Evolutionary conservation across 495 filamentous ascomycete genomes (phyloP).

Genomic region (Tuber umbilicatum): DNA sequence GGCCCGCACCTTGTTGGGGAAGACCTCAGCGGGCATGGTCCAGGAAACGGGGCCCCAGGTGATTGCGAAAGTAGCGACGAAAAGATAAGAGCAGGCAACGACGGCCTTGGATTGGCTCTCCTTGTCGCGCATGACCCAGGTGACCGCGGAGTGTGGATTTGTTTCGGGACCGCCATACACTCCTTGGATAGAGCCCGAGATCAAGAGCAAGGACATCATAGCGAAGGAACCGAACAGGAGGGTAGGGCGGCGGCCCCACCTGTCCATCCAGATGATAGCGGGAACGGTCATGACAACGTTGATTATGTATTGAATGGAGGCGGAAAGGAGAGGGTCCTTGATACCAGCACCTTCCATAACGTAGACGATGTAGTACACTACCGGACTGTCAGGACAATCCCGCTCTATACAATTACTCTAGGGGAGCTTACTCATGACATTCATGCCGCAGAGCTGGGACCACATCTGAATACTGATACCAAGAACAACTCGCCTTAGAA

Average conservation of each 20-base stretch:
- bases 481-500: slow-evolving; percentile 61
- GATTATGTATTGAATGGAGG: slow-evolving; percentile 72
- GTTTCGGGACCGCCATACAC: slow-evolving; percentile 53
- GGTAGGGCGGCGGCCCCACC: slow-evolving; percentile 50
- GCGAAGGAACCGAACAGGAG: slow-evolving; percentile 50
- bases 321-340: slow-evolving; percentile 58
- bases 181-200: slow-evolving; percentile 53
- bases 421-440: slow-evolving; percentile 55
- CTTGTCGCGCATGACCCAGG: slow-evolving; percentile 54
- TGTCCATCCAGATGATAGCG: slow-evolving; percentile 54
- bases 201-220: slow-evolving; percentile 53
- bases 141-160: slow-evolving; percentile 46
- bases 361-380: slow-evolving; percentile 64
- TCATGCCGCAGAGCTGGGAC: slow-evolving; percentile 68
- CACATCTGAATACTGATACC: slow-evolving; percentile 72
- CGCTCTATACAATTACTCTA: neutral
- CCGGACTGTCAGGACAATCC: neutral
- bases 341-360: slow-evolving; percentile 64
- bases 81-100: slow-evolving; percentile 60
- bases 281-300: slow-evolving; percentile 62
- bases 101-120: slow-evolving; percentile 49
- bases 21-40: slow-evolving; percentile 64
- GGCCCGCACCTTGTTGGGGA: slow-evolving; percentile 59
- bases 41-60: slow-evolving; percentile 58
- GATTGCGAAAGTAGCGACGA: slow-evolving; percentile 57